Evolutionary conservation across 345 rosid species (phyloP), one percentile per base, ranked within the genome.

Genomic region (Schrenkiella parvula): DNA sequence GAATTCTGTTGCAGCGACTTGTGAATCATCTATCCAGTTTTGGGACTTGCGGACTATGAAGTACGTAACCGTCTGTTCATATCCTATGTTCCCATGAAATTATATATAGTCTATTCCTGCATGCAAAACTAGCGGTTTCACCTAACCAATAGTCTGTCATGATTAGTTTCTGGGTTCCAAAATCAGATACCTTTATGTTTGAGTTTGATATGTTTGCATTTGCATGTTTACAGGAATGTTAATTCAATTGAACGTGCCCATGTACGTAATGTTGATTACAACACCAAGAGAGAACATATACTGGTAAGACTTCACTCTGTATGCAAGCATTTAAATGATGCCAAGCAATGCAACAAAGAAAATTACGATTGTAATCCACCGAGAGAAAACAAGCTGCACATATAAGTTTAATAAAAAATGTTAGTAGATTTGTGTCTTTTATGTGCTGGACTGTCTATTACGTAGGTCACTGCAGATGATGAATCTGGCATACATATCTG

Each of bases 1-100:
- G 47, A 93, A 89, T 83, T 66, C 84, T 78, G 74, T 91, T 31
- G 96, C 91, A 35, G 89, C 91, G 29, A 86, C 95, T 65, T 80
- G 84, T 82, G 98, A 89, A 71, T 91, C 98, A 37, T 89, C 97
- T 37, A 68, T 93, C 74, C 92, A 93, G 79, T 84, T 93, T 74
- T 90, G 96, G 95, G 97, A 91, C 82, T 74, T 91, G 9, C 81
- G 96, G 32, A 80, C 90, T 43, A 88, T 91, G 97, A 82, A 82
- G 97, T 93, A 84, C 68, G 85, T 77, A 28, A 21, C 64, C 64
- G 71, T 48, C 70, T 53, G 46, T 43, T 64, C 28, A 28, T 52
- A 53, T 63, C 37, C 12, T 25, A 13, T 63, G 54, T 70, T 34
- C 48, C 21, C 67, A 15, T 48, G 31, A 35, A 47, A 26, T 26